Conservation (phyloP, 2,329 filamentous ascomycete species). For the Corniculantispora saksenae region DNA sequence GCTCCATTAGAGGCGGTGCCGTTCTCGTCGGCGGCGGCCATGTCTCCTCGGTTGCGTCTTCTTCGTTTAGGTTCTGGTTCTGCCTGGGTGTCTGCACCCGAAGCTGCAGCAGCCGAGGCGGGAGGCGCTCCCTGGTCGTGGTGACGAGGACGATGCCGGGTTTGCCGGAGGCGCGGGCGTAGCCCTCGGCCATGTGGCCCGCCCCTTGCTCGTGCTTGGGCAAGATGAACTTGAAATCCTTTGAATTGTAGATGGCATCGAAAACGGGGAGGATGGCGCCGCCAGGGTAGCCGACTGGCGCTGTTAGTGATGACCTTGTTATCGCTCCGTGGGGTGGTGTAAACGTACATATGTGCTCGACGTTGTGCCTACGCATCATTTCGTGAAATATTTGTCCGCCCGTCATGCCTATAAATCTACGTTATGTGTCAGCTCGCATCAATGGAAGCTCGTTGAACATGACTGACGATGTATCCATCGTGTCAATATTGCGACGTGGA, state of each 20-base stretch:
- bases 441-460: neutral
- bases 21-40: slow-evolving; percentile 59
- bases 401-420: slow-evolving; percentile 76
- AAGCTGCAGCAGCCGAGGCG: slow-evolving; percentile 20
- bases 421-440: slow-evolving; percentile 9
- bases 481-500: neutral
- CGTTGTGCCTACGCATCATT: slow-evolving; percentile 92
- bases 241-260: slow-evolving; percentile 97
- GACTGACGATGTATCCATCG: neutral
- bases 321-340: too few relatives aligned
- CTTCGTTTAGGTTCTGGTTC: slow-evolving; percentile 48
- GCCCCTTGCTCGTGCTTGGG: slow-evolving; percentile 97
- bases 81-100: slow-evolving; percentile 19
- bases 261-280: slow-evolving; percentile 97
- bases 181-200: slow-evolving; percentile 94
- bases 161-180: slow-evolving; percentile 88
- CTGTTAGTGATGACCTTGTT: too few relatives aligned
- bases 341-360: slow-evolving; percentile 75
- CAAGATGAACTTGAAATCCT: slow-evolving; percentile 93
- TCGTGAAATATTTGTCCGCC: slow-evolving; percentile 98
- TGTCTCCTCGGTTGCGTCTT: slow-evolving; percentile 57
- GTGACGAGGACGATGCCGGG: slow-evolving; percentile 96
- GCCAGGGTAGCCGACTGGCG: slow-evolving; percentile 74
- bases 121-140: slow-evolving; percentile 30
- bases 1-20: slow-evolving; percentile 61